Evolutionary conservation across 2,329 filamentous ascomycete genomes (phyloP), one percentile per base, ranked within the genome.

Genomic region (Sporothrix inflata): DNA sequence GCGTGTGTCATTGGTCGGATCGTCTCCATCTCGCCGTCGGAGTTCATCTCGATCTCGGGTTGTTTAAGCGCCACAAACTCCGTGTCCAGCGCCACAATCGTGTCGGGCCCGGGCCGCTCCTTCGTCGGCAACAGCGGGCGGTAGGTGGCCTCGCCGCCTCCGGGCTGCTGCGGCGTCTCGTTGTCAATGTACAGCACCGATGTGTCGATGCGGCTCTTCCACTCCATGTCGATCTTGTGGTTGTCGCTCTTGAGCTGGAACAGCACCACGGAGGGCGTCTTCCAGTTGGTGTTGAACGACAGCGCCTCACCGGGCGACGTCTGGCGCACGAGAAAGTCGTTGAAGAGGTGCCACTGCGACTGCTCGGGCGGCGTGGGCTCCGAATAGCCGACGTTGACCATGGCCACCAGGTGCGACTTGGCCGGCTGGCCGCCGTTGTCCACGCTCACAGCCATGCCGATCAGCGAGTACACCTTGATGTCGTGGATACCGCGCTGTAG

Each of bases 21-120:
- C 16, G 94, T 97, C 78, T 97, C 94, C 67, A 94, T 91, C 53
- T 94, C 93, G 27, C 96, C 96, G 75, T 98, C 94, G 3, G 95
- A 94, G 80, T 97, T 97, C 83, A 99, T 94, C 78, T 98, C 94
- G 70, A 98, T 97, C 79, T 98, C 95, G 63, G 96, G 94, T 76
- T 96, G 92, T 75, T 97, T 92, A 1, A 98, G 88, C 27, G 94
- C 91, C 8, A 99, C 97, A 76, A 99, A 99, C 80, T 99, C 96
- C 0, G 97, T 97, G 79, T 99, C 96, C 5, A 99, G 89, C 0
- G 94, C 96, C 60, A 98, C 89, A 12, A 96, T 91, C 1, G 90
- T 94, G 16, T 91, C 88, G 0, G 91, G 86, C 0, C 87, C 86
- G 0, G 93, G 94, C 7, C 85, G 85, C 81, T 98, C 94, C 0